Evolutionary conservation across 2,329 filamentous ascomycete species (phyloP), one percentile per base, ranked within the genome.

Genomic region (Chaetomiaceae sp.): DNA sequence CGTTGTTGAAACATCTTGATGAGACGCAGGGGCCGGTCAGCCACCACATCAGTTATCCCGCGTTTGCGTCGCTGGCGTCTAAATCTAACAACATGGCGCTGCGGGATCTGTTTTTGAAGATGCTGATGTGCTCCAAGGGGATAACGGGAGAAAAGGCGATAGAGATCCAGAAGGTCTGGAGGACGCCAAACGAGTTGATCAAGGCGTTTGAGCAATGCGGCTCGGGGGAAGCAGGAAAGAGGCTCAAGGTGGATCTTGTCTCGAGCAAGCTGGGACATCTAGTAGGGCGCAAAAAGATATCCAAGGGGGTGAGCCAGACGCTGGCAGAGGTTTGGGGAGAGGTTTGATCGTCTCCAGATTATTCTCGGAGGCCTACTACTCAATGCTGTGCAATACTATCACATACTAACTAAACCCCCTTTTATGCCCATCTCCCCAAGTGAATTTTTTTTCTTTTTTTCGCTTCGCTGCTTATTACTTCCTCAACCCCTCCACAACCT

Each of bases 91-190:
- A 79, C 54, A 79, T 90, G 61, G 88, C 87, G 0, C 71, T 92
- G 9, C 76, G 86, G 51, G 89, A 94, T 61, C 68, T 91, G 0
- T 92, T 82, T 61, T 71, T 94, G 23, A 91, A 91, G 68, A 92
- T 94, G 87, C 76, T 94, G 43, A 90, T 94, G 87, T 89, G 86
- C 58, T 89, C 81, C 1, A 79, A 79, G 50, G 86, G 87, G 1
- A 75, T 94, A 11, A 88, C 86, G 1, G 86, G 85, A 3, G 87
- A 91, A 61, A 89, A 87, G 62, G 89, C 89, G 0, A 68, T 91
- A 5, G 87, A 89, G 68, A 89, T 94, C 11, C 88, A 92, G 64
- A 84, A 82, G 60, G 72, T 76, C n/a, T 94, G 88, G 86, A 81
- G 77, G 58, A 92, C 88, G 2, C 89, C 89, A 0, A 74, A 79